Evolutionary conservation across 106 monocot genomes (phyloP).

Genomic region (Dendrobium officinale): DNA sequence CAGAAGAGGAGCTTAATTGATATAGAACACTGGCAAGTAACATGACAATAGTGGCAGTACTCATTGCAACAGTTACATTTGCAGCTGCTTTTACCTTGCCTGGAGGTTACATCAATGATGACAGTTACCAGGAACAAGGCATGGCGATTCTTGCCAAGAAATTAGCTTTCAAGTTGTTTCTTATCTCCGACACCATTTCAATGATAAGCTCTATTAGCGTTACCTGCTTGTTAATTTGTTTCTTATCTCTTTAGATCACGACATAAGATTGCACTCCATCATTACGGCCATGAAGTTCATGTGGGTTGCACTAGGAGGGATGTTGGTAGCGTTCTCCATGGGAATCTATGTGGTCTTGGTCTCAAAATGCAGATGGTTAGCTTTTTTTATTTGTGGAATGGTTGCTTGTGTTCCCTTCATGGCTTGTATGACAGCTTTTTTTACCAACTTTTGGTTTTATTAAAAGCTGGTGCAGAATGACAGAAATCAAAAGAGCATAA

Average conservation of each 20-base stretch:
- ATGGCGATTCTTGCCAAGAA: constrained; percentile 21
- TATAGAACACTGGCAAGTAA: constrained; percentile 14
- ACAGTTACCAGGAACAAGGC: constrained; percentile 1
- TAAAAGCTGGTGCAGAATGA: neutral
- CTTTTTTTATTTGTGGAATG: no score
- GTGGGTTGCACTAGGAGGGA: constrained; percentile 17
- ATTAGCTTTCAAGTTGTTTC: constrained; percentile 34
- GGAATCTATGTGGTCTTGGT: constrained; percentile 17
- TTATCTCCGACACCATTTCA: constrained; percentile 32
- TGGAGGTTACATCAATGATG: neutral
- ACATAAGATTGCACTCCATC: constrained; percentile 16
- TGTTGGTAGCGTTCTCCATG: constrained; percentile 27
- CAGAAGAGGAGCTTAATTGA: constrained; percentile 11
- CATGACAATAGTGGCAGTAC: constrained; percentile 23
- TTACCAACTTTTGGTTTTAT: no score
- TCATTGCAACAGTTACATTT: constrained; percentile 7
- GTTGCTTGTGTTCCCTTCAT: no score
- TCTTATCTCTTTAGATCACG: constrained; percentile 18
- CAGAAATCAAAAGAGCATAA: neutral
- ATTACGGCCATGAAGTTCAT: constrained; percentile 14
- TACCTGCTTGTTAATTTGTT: constrained; percentile 15
- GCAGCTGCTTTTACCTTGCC: no score
- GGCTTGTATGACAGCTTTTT: no score
- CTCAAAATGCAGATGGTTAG: neutral
- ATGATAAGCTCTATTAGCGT: constrained; percentile 27